These are phyloP conservation scores for Naganishia friedmannii DNA, from an alignment of 768 basidiomycete species.

Conservation along the genomic window DNA sequence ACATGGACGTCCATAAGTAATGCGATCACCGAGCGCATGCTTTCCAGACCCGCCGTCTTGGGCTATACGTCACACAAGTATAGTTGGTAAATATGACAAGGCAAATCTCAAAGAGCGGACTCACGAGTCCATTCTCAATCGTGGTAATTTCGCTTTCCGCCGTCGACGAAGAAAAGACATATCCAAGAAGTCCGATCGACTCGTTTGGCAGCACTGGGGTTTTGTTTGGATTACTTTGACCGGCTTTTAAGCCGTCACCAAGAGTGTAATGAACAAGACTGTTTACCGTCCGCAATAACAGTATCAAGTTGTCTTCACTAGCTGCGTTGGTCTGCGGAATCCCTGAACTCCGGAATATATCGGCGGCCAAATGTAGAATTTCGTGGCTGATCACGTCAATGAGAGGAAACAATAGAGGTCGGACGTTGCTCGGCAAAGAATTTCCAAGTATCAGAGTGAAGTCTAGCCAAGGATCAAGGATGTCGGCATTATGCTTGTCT, in stretches of 20 bases:
- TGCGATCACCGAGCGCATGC: constrained; percentile 18
- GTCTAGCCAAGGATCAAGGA: constrained; percentile 19
- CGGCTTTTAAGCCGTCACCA: constrained; percentile 10
- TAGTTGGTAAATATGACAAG: background rate
- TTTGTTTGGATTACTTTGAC: background rate
- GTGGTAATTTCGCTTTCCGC: constrained; percentile 9
- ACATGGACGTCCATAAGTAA: constrained; percentile 14
- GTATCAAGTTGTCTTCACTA: constrained; percentile 11
- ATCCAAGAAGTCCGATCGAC: constrained; percentile 5
- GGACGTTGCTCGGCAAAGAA: constrained; percentile 12
- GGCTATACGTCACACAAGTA: background rate
- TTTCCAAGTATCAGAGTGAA: constrained; percentile 13
- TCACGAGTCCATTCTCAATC: constrained; percentile 13
- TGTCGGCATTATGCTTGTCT: constrained; percentile 8
- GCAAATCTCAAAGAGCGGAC: background rate
- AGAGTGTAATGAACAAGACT: constrained; percentile 20
- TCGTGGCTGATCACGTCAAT: constrained; percentile 14
- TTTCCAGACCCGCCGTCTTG: constrained; percentile 13
- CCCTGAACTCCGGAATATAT: background rate
- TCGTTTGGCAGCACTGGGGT: background rate
- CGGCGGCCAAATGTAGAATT: background rate
- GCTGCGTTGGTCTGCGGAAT: too few species aligned
- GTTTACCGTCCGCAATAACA: constrained; percentile 3
- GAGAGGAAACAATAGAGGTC: constrained; percentile 16
- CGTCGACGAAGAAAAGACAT: constrained; percentile 5